Evolutionary conservation across 2,329 filamentous ascomycete species (phyloP), one percentile per base, ranked within the genome.

Genomic region (Ophiostoma triangulosporum): DNA sequence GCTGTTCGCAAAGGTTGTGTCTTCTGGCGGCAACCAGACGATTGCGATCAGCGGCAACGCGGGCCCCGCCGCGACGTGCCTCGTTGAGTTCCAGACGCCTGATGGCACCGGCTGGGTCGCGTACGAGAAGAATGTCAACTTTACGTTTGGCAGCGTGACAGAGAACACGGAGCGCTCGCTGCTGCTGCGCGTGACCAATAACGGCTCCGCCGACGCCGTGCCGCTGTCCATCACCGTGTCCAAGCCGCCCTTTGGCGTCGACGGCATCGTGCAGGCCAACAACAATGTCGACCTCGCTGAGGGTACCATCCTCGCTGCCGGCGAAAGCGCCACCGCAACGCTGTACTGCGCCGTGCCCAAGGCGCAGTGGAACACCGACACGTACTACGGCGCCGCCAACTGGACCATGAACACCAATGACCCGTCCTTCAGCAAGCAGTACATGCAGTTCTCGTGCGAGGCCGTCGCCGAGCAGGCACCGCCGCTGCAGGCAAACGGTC

Each of bases 371-470:
- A 80, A 82, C 58, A 64, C 70, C 1, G 68, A 75, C n/a, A 62
- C 72, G 0, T 78, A 74, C 57, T 66, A 65, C 4, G 73, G 73
- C 3, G 66, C 63, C 0, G 74, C 76, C 0, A 61, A 65, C 2
- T 81, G 77, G 78, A 77, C 73, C 0, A 69, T 81, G 60, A 81
- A 80, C 62, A 74, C 73, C 46, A 75, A 78, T 51, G 77, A 80
- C 54, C 70, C 72, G 0, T 62, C 61, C 1, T 69, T 74, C 50
- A 73, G 70, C 27, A 80, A 80, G 64, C 73, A 76, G 50, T 64
- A 66, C 7, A 69, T 80, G 5, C 64, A 72, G 11, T 80, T 81
- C 56, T 62, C 62, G 48, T 80, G 78, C 55, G 70, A 64, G 6
- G 76, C 74, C 1, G 69, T 77, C 0, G 59, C 75, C 0, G 72